Percentiles rank a stretch among this genome's conserved stretches.
Evolutionary conservation across 2,329 filamentous ascomycete species (phyloP).

Genomic region (Trichophyton schoenleinii): DNA sequence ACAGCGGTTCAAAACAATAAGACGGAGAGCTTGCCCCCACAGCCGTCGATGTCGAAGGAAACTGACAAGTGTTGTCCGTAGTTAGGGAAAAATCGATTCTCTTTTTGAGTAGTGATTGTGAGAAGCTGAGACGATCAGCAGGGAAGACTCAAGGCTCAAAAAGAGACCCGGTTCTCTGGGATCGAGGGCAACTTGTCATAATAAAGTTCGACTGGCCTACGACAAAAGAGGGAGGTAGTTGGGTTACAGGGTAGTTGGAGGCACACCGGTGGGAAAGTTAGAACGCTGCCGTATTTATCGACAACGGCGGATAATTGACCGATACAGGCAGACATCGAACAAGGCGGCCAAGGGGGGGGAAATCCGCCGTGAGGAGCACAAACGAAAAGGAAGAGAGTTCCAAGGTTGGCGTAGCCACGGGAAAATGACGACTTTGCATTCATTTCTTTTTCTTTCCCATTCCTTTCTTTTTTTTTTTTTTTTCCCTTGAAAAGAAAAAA

Average conservation of each 20-base stretch:
- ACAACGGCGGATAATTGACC: neutral
- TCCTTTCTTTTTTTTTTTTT: neutral
- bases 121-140: neutral
- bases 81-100: neutral
- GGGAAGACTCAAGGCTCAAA: slow-evolving; percentile 3
- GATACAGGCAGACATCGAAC: neutral
- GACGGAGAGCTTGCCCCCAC: neutral
- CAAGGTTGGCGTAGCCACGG: slow-evolving; percentile 22
- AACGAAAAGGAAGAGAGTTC: slow-evolving; percentile 21
- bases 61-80: neutral
- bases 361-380: slow-evolving; percentile 1
- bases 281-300: slow-evolving; percentile 1
- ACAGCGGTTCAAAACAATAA: neutral
- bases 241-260: neutral
- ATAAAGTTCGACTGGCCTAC: slow-evolving; percentile 1
- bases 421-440: neutral
- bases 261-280: slow-evolving; percentile 2
- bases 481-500: neutral
- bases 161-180: neutral
- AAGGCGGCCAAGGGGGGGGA: neutral
- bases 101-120: neutral
- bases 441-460: neutral
- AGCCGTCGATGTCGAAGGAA: neutral
- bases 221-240: slow-evolving; percentile 3
- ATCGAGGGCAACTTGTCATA: neutral